Evolutionary conservation across 106 monocot species (phyloP), one percentile per base, ranked within the genome.

Genomic region (Platanthera zijinensis): DNA sequence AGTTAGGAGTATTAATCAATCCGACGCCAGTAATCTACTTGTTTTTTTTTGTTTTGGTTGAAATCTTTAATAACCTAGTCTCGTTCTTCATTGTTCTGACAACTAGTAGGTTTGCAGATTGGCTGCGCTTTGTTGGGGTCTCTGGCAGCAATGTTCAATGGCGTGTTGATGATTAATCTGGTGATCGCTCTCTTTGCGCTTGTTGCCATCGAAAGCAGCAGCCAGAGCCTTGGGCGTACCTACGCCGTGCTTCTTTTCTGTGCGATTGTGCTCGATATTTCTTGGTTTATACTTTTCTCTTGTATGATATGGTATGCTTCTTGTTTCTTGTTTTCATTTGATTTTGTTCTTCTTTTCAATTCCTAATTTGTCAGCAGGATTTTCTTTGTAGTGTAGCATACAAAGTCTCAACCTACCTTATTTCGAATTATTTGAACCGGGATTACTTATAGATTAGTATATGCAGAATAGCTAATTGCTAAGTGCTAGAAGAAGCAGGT

Each of bases 181-280:
- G 89, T 82, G 67, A 80, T 87, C 19, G 79, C 89, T 12, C 85
- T 93, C 50, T 93, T 89, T 76, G 92, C 89, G 0, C 77, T 93
- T 10, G 82, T 93, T 8, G 89, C 92, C 6, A 89, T 93, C 48
- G 89, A 93, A 82, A 93, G 87, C 80, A 87, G 84, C 21, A 89
- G 92, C 80, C 92, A 93, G 82, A 87, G 77, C 74, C 82, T 92
- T 17, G 92, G 89, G 10, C 54, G 92, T 72, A 82, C 92, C 18
- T 92, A 92, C 61, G 92, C 89, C 8, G 82, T 82, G 52, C 89
- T 92, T 64, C 89, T 92, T 32, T 59, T 75, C 50, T 89, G 79
- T 50, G 74, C 80, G 3, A 84, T 92, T 50, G 39, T 92, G 83
- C 85, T 92, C 10, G 92, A 92, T 74, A 67, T 89, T 19, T 62